Evolutionary conservation across 1,139 yeast genomes (phyloP), one percentile per base, ranked within the genome.

Genomic region (Pichia sp.): DNA sequence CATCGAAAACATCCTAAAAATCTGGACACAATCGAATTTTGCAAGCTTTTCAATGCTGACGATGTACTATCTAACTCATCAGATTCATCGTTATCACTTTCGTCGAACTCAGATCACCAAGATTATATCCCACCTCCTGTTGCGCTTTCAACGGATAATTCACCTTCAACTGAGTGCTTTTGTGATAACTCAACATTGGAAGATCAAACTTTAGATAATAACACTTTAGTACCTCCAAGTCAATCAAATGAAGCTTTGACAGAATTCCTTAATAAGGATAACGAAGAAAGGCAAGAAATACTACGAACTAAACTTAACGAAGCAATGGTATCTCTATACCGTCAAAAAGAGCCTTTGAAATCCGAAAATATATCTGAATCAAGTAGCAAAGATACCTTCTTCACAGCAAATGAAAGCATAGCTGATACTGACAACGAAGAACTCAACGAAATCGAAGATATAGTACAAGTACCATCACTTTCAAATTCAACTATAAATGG

Each of bases 271-370:
- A 28, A 28, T 12, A 43, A 31, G 21, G 20, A 35, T 1, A 15
- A 18, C 8, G 31, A 26, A 4, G 39, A 40, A 18, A 36, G 31
- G 14, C 43, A 43, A 18, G 36, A 39, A 35, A 34, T 43, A 10
- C 19, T 43, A 14, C 21, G 33, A 30, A 14, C 32, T 9, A 41
- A 43, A 22, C 34, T 43, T 11, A 38, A 43, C 20, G 18, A 28
- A n/a, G 46, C 36, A 22, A 43, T 43, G 46, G 12, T 26, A 8
- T 20, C 37, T 4, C 18, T 40, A 15, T 36, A 34, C 17, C 32
- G 33, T 22, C 11, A 14, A 14, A 26, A 26, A 14, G 18, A n/a
- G n/a, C n/a, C 6, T 14, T 9, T 14, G 1, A 5, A n/a, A 2
- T 26, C 30, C 7, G 18, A 26, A 2, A 18, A 26, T 1, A 26